Base-by-base conservation (phyloP, 2,329 filamentous ascomycete genomes). In the Pseudofabraea citricarpa region DNA sequence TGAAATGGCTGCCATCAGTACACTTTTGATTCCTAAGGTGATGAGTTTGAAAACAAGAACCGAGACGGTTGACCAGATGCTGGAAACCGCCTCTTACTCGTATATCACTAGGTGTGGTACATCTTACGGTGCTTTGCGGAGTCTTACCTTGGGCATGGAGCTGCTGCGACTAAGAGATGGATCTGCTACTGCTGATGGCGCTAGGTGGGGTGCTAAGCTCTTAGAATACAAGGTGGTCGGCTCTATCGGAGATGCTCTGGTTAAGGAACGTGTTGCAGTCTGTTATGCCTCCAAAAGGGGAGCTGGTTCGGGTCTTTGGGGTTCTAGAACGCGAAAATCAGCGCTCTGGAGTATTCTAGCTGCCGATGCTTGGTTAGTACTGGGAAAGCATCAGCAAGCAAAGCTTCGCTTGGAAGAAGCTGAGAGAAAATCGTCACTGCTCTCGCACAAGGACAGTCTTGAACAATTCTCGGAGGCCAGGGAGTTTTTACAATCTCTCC, bases 71-170 rank as follows among this genome's bases (percentile, higher is more conserved):
- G 88, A 94, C 55, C 79, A 87, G 54, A 87, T 93, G 77, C 75
- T 98, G 10, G 91, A 97, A 58, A 86, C 87, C 3, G 88, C 91
- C 0, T 85, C 84, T 45, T 97, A 98, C 65, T 95, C 90, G 0
- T 98, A 97, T 62, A 79, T 89, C 40, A 91, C 89, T 13, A 80
- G 91, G 37, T 95, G 88, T 57, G 83, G 77, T 36, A 79, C 85
- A 20, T 80, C 87, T 0, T 91, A 90, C 57, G 85, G 88, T 41
- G 87, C 90, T 1, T 68, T 94, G 13, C 85, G 94, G 9, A 87
- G 83, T 49, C 71, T 95, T 7, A 69, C 84, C 0, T 69, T 97
- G 0, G 80, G 83, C 0, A 72, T 93, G 20, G 94, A 98, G 62
- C 77, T 98, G 1, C 71, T 97, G 2, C 83, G 87, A 27, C 72